Evolutionary conservation across 1,139 yeast species (phyloP).

Genomic region (Debaryomyces psychrophilus): DNA sequence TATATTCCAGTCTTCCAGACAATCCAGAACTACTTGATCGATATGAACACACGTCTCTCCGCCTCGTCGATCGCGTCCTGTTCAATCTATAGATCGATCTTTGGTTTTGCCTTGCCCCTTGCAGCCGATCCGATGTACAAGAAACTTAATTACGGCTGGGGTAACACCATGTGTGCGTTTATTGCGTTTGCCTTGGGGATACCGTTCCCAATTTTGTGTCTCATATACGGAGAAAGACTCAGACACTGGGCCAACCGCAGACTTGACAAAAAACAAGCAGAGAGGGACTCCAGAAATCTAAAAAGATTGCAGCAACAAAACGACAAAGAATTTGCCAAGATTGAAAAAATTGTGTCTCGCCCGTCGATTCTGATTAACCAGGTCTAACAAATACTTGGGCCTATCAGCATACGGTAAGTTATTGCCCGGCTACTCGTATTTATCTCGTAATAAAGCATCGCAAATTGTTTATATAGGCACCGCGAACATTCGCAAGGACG

Average conservation of each 20-base stretch:
- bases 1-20: constrained; percentile 61
- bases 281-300: constrained; percentile 40
- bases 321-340: constrained; percentile 1
- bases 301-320: constrained; percentile 17
- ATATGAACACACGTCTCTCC: constrained; percentile 66
- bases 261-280: constrained; percentile 43
- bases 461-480: no score
- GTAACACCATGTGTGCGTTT: constrained; percentile 61
- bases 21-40: constrained; percentile 62
- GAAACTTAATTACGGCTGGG: constrained; percentile 63
- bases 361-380: neutral
- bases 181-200: constrained; percentile 58
- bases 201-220: constrained; percentile 64
- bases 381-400: no score
- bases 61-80: constrained; percentile 66
- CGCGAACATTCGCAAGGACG: no score
- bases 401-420: no score
- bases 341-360: neutral
- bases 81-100: constrained; percentile 58
- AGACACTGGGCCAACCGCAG: constrained; percentile 58
- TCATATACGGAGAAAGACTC: constrained; percentile 56
- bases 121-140: constrained; percentile 50
- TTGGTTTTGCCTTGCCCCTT: constrained; percentile 60
- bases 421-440: no score
- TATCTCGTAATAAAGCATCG: no score